Conservation (phyloP, 2,329 filamentous ascomycete genomes). For the Akanthomyces lecanii region DNA sequence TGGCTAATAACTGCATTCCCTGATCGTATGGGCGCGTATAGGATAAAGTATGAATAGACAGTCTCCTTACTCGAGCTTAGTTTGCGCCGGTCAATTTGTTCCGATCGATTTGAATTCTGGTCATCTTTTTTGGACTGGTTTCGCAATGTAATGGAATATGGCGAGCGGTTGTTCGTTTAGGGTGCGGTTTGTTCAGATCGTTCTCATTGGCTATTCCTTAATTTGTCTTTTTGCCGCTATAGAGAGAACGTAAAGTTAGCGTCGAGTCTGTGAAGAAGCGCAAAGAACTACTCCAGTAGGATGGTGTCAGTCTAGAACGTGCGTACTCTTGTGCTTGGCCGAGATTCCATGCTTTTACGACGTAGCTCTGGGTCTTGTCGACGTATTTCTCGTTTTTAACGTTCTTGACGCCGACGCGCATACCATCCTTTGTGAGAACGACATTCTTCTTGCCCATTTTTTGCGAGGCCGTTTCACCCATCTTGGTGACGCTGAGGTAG, state of each 20-base stretch:
- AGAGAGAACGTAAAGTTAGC: not conserved
- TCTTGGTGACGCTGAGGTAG: conserved; percentile 63
- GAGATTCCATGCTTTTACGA: conserved; percentile 64
- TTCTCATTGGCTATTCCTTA: not conserved
- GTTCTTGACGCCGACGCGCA: conserved; percentile 67
- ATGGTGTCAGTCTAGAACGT: conserved; percentile 20
- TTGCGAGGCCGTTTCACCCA: conserved; percentile 60
- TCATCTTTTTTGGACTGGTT: not conserved
- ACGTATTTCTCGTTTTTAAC: conserved; percentile 66
- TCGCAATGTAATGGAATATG: not conserved
- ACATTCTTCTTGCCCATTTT: conserved; percentile 74
- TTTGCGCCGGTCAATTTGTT: not conserved
- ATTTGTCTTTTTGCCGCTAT: conserved; percentile 2
- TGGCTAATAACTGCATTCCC: not conserved
- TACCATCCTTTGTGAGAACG: conserved; percentile 69
- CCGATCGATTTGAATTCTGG: not conserved
- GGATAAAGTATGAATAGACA: not conserved
- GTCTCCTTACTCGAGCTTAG: not conserved
- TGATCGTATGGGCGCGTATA: not conserved
- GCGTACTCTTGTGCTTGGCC: conserved; percentile 33
- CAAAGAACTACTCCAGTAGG: not conserved
- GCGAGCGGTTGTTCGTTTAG: not conserved
- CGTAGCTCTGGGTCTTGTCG: conserved; percentile 65
- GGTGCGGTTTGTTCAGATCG: not conserved
- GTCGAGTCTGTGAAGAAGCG: not conserved